Evolutionary conservation across 495 filamentous ascomycete genomes (phyloP).

Genomic region (Choiromyces venosus): DNA sequence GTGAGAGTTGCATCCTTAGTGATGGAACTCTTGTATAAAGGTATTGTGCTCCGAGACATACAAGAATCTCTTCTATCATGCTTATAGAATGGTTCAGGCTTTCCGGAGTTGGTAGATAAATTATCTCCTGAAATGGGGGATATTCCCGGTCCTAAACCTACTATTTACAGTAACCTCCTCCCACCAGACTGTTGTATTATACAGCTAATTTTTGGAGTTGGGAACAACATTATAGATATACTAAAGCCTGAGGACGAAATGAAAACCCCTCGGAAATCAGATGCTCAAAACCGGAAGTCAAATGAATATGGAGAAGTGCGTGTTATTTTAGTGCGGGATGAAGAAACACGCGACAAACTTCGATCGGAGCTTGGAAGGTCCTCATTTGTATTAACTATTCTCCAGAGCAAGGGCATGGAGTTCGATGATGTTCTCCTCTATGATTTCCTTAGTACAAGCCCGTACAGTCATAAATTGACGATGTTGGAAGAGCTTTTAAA

Average conservation of each 20-base stretch:
- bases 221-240: too few relatives aligned
- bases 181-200: too few relatives aligned
- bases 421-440: slow-evolving; percentile 44
- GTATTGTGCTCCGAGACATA: background rate
- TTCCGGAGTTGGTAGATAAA: slow-evolving; percentile 48
- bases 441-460: slow-evolving; percentile 28
- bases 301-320: slow-evolving; percentile 47
- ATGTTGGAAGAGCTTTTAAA: too few relatives aligned
- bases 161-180: slow-evolving; percentile 38
- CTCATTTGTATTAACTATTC: slow-evolving; percentile 46
- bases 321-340: slow-evolving; percentile 47
- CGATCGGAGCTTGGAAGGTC: slow-evolving; percentile 34
- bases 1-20: background rate
- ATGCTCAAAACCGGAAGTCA: slow-evolving; percentile 3
- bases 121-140: slow-evolving; percentile 45
- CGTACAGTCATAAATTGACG: slow-evolving; percentile 7
- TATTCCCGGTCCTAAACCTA: slow-evolving; percentile 44
- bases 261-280: background rate
- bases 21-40: background rate
- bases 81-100: slow-evolving; percentile 30
- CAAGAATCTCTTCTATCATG: background rate
- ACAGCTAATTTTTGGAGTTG: too few relatives aligned
- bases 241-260: background rate
- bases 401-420: slow-evolving; percentile 50
- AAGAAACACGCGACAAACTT: slow-evolving; percentile 16